Evolutionary conservation across 805 yeast species (phyloP).

Genomic region (Candida yuanshanica): DNA sequence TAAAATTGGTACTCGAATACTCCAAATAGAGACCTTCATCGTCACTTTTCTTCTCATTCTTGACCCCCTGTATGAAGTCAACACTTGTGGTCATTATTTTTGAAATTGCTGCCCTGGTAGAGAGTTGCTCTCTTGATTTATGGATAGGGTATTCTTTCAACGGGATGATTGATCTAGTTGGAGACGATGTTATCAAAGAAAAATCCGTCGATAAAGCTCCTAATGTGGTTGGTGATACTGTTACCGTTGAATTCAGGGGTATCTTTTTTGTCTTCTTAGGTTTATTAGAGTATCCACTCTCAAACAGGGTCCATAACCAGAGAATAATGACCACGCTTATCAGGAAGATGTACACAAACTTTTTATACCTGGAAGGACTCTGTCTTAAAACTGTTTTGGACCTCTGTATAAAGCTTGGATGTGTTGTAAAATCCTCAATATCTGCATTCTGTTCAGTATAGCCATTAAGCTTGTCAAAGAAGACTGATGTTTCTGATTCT

Average conservation of each 20-base stretch:
- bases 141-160: constrained; percentile 7
- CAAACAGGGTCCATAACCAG: background rate
- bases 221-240: no score
- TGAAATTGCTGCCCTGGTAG: constrained; percentile 1
- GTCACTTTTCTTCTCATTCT: constrained; percentile 16
- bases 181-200: no score
- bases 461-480: constrained; percentile 29
- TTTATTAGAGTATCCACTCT: background rate
- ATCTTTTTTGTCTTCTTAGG: background rate
- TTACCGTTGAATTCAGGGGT: background rate
- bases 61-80: constrained; percentile 14
- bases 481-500: constrained; percentile 18
- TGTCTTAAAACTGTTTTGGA: background rate
- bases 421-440: constrained; percentile 3
- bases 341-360: background rate
- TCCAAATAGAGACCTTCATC: constrained; percentile 42
- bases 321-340: background rate
- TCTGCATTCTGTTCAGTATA: constrained; percentile 7
- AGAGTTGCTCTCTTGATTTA: constrained; percentile 7
- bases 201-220: no score
- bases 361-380: background rate
- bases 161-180: constrained; percentile 1
- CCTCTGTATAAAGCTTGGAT: background rate
- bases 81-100: constrained; percentile 10
- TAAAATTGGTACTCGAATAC: constrained; percentile 13